Percentiles rank a stretch among this genome's conserved stretches.
phyloP scores from a whole-genome alignment of 2,329 filamentous ascomycete genomes.

The Talaromyces sp. region DNA sequence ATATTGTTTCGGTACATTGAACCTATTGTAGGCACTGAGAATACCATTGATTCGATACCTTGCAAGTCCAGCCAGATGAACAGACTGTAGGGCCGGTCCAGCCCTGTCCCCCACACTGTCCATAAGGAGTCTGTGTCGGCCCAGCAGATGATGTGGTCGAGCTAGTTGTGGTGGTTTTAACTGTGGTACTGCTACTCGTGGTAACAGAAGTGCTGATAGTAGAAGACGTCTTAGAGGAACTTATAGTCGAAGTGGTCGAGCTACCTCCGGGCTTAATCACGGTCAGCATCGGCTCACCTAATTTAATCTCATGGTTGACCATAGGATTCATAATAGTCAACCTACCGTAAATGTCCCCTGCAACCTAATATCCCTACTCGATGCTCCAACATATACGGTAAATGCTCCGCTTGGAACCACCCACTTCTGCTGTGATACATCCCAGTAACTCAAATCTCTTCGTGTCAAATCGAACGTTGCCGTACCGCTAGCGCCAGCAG shows the following conservation, averaged over 20 bases:
- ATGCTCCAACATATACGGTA: slow-evolving; percentile 11
- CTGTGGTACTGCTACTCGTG: not conserved
- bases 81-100: slow-evolving; percentile 8
- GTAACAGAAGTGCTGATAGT: not conserved
- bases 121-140: slow-evolving; percentile 9
- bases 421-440: slow-evolving; percentile 61
- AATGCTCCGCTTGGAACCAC: slow-evolving; percentile 11
- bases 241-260: slow-evolving; percentile 9
- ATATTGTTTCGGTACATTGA: not conserved
- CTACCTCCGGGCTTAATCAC: slow-evolving; percentile 8
- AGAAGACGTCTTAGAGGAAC: not conserved
- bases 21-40: slow-evolving; percentile 12
- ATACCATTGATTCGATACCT: slow-evolving; percentile 7
- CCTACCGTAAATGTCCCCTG: slow-evolving; percentile 10
- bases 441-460: slow-evolving; percentile 66
- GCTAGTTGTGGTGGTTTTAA: slow-evolving; percentile 4
- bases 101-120: slow-evolving; percentile 11
- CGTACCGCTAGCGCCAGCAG: slow-evolving; percentile 34
- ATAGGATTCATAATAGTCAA: not conserved
- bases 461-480: slow-evolving; percentile 56
- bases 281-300: not conserved
- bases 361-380: slow-evolving; percentile 11
- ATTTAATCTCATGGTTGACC: not conserved
- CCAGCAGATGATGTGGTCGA: slow-evolving; percentile 9
- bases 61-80: slow-evolving; percentile 8